Evolutionary conservation across 345 rosid species (phyloP).

Genomic region (Punica granatum): DNA sequence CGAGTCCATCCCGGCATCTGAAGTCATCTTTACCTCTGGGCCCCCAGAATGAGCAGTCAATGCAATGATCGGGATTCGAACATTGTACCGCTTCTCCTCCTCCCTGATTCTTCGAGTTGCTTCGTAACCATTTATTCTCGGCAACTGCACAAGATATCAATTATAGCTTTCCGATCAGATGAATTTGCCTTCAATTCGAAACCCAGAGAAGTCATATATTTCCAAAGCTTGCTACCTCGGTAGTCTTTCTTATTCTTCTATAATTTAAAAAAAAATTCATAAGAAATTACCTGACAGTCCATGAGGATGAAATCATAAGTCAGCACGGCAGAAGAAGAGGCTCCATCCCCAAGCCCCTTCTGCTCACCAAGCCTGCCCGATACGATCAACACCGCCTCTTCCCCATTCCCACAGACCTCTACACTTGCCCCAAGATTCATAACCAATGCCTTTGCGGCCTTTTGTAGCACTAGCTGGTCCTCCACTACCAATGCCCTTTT

Average conservation of each 20-base stretch:
- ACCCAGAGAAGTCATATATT: too few species aligned
- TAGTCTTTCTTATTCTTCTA: too few species aligned
- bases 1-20: constrained; percentile 58
- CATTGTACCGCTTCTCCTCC: constrained; percentile 36
- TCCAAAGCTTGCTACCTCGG: too few species aligned
- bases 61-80: constrained; percentile 55
- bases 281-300: constrained; percentile 72
- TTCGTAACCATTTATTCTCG: constrained; percentile 61
- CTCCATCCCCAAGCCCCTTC: constrained; percentile 9
- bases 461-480: constrained; percentile 22
- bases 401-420: constrained; percentile 39
- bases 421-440: constrained; percentile 45
- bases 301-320: constrained; percentile 65
- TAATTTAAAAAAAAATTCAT: too few species aligned
- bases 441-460: constrained; percentile 23
- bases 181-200: not conserved
- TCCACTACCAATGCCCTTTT: constrained; percentile 60
- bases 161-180: not conserved
- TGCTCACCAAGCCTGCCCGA: constrained; percentile 17
- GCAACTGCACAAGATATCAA: constrained; percentile 42
- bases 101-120: constrained; percentile 54
- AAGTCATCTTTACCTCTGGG: constrained; percentile 25
- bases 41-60: constrained; percentile 49
- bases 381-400: constrained; percentile 45
- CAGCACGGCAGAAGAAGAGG: constrained; percentile 17